phyloP scores from a whole-genome alignment of 2,329 filamentous ascomycete species.

The Microsporum audouinii region DNA sequence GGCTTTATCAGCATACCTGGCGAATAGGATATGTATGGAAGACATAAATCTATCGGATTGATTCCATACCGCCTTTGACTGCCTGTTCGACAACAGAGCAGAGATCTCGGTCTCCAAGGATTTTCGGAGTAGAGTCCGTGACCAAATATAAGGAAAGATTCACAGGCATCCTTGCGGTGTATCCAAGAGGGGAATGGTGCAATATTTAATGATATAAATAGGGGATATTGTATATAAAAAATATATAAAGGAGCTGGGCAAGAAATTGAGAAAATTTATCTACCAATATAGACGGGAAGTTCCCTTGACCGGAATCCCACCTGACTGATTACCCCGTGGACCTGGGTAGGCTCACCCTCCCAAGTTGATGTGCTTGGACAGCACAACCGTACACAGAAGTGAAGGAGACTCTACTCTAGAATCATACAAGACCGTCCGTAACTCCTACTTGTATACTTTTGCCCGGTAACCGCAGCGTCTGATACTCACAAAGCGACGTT shows the following conservation, averaged over 20 bases:
- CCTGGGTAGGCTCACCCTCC: too few species aligned
- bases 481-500: too few species aligned
- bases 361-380: too few species aligned
- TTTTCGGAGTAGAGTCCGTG: constrained; percentile 79
- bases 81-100: constrained; percentile 63
- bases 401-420: too few species aligned
- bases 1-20: background rate
- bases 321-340: too few species aligned
- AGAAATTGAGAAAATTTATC: background rate
- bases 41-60: background rate
- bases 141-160: constrained; percentile 84
- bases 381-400: too few species aligned
- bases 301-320: background rate
- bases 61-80: constrained; percentile 54
- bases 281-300: background rate
- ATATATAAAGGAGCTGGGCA: background rate
- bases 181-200: background rate
- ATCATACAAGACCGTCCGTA: too few species aligned
- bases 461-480: too few species aligned
- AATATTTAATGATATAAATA: background rate
- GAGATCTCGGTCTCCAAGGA: constrained; percentile 62
- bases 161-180: constrained; percentile 27
- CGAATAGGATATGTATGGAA: too few species aligned
- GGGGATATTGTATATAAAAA: too few species aligned
- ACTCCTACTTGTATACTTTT: too few species aligned